Evolutionary conservation across 1,139 yeast species (phyloP).

Genomic region (Yamadazyma triangularis): DNA sequence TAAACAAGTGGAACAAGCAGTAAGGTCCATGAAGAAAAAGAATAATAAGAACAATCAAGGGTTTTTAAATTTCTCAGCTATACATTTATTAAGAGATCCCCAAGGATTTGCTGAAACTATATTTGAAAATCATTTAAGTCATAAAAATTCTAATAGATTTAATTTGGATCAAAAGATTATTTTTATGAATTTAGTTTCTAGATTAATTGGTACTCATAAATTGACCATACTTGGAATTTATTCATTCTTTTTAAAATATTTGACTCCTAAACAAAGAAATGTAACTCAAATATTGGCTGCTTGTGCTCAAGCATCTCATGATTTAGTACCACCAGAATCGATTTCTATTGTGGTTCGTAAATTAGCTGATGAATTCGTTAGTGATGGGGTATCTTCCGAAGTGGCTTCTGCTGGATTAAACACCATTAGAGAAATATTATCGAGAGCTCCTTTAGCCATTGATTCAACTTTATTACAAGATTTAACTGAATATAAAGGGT

Average conservation of each 20-base stretch:
- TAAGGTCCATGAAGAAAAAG: conserved; percentile 61
- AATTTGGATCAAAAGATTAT: conserved; percentile 85
- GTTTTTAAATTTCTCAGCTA: conserved; percentile 86
- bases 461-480: conserved; percentile 85
- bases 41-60: conserved; percentile 54
- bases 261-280: conserved; percentile 90
- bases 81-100: conserved; percentile 90
- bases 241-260: conserved; percentile 79
- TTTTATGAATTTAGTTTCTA: conserved; percentile 78
- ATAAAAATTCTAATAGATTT: conserved; percentile 62
- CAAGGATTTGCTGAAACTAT: conserved; percentile 93
- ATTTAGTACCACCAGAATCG: conserved; percentile 92
- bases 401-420: conserved; percentile 98
- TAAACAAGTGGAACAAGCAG: conserved; percentile 70
- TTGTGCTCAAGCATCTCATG: conserved; percentile 94
- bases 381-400: conserved; percentile 97
- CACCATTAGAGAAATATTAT: conserved; percentile 85
- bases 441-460: conserved; percentile 92
- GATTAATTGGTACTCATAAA: conserved; percentile 92
- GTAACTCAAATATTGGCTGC: conserved; percentile 98
- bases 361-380: conserved; percentile 94
- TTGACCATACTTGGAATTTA: conserved; percentile 84
- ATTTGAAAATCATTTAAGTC: conserved; percentile 66
- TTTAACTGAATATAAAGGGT: conserved; percentile 83
- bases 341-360: conserved; percentile 76